Conservation (phyloP, 306 rosid species). For the Ormosia emarginata region DNA sequence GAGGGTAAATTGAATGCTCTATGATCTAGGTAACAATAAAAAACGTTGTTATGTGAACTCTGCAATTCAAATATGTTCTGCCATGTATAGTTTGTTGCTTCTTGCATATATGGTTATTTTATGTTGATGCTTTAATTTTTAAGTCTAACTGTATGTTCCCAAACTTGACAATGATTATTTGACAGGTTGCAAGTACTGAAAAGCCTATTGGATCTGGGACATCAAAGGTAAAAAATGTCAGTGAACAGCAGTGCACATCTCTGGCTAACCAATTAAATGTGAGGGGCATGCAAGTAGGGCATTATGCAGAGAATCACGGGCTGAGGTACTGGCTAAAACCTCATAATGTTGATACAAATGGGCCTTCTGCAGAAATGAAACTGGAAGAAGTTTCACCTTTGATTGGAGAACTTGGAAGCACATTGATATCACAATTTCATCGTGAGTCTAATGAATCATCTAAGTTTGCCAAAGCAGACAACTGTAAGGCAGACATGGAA, state of each 20-base stretch:
- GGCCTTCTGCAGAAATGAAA: constrained; percentile 53
- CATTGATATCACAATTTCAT: constrained; percentile 44
- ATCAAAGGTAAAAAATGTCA: constrained; percentile 40
- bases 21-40: background rate
- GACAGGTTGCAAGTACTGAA: constrained; percentile 55
- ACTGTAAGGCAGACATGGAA: constrained; percentile 45
- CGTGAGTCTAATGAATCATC: constrained; percentile 55
- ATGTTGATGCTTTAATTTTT: constrained; percentile 1
- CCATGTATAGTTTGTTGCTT: background rate
- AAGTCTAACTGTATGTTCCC: background rate
- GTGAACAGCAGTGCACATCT: constrained; percentile 43
- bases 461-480: constrained; percentile 56
- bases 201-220: constrained; percentile 51
- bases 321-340: constrained; percentile 63
- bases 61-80: background rate
- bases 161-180: constrained; percentile 35
- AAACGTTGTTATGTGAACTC: background rate
- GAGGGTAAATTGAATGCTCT: constrained; percentile 23
- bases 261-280: constrained; percentile 42
- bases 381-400: constrained; percentile 54
- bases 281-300: constrained; percentile 44
- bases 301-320: constrained; percentile 51
- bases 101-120: background rate
- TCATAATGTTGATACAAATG: constrained; percentile 47
- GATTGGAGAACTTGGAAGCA: constrained; percentile 50